Base-by-base conservation (phyloP, 2,329 filamentous ascomycete genomes). In the Pseudophaeomoniella oleicola region DNA sequence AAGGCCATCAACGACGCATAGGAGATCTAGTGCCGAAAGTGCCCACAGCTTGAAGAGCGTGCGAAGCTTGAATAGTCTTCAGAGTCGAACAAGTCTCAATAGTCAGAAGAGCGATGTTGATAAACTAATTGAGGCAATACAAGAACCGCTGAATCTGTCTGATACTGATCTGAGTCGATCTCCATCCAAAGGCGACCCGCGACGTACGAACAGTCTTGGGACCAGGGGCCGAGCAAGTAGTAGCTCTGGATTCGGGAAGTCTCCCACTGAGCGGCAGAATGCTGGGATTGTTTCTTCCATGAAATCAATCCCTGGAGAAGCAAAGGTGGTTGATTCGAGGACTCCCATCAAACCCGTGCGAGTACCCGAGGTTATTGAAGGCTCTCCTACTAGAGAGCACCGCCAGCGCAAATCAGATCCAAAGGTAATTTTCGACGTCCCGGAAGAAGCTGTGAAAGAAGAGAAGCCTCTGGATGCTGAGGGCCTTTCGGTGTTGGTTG, bases 401-500 rank as follows among this genome's bases (percentile, higher is more conserved):
- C 11, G 10, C 3, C 14, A 16, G 14, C n/a, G 32, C 5, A 41
- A 18, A 29, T 30, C 36, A 6, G 34, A 27, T 11, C 33, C 36
- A 13, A 31, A 37, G 27, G 39, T 39, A 19, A 16, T 30, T 13
- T 19, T 39, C 10, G 13, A 29, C 13, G 34, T 16, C 16, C 37
- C 37, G 5, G 19, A 35, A 14, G 22, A 32, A 10, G n/a, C 19
- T 30, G 33, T n/a, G 3, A 37, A 29, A 9, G 36, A 38, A 15
- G 17, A 38, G 10, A 34, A 36, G 16, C 16, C 35, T 15, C 36
- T 42, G 13, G 42, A 30, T 5, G 45, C 59, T 1, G 55, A 66
- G 2, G 57, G 69, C 27, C 62, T 85, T 44, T 66, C 70, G 13
- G 74, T 92, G 2, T 64, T 93, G 15, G 74, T 93, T 22, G 86